phyloP scores from a whole-genome alignment of 148 eudicot species.

The Cornus controversa region DNA sequence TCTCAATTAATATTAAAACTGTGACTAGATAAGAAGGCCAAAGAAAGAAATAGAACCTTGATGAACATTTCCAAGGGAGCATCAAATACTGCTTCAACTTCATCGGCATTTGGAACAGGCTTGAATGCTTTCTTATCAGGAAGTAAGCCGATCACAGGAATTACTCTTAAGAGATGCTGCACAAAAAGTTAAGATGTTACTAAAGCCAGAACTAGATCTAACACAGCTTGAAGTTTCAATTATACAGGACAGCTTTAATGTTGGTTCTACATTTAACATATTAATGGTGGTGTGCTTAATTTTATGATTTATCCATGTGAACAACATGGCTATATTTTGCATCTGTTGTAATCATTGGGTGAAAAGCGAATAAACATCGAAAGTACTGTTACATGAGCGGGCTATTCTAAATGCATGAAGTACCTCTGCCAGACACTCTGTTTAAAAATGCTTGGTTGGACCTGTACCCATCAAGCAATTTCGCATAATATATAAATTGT shows the following conservation, averaged over 20 bases:
- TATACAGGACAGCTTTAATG: not conserved
- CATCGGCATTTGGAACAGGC: conserved; percentile 58
- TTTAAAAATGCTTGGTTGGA: too few relatives aligned
- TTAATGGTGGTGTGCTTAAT: too few relatives aligned
- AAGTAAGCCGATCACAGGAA: conserved; percentile 65
- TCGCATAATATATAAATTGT: not conserved
- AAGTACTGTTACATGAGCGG: not conserved
- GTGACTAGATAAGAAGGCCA: not conserved
- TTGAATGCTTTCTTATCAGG: conserved; percentile 51
- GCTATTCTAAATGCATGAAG: too few relatives aligned
- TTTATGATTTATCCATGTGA: not conserved
- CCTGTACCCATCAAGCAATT: not conserved
- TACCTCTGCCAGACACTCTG: too few relatives aligned
- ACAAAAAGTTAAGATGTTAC: conserved; percentile 4
- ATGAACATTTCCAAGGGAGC: conserved; percentile 88
- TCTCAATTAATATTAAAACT: not conserved
- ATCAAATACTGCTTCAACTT: conserved; percentile 82
- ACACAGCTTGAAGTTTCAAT: not conserved
- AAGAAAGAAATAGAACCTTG: conserved; percentile 34
- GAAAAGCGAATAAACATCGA: not conserved
- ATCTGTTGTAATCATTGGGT: not conserved
- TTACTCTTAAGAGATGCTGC: conserved; percentile 55
- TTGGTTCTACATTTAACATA: not conserved
- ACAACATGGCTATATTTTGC: not conserved
- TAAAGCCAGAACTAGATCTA: not conserved